Evolutionary conservation across 345 rosid genomes (phyloP), one percentile per base, ranked within the genome.

Genomic region (Arabidopsis suecica): DNA sequence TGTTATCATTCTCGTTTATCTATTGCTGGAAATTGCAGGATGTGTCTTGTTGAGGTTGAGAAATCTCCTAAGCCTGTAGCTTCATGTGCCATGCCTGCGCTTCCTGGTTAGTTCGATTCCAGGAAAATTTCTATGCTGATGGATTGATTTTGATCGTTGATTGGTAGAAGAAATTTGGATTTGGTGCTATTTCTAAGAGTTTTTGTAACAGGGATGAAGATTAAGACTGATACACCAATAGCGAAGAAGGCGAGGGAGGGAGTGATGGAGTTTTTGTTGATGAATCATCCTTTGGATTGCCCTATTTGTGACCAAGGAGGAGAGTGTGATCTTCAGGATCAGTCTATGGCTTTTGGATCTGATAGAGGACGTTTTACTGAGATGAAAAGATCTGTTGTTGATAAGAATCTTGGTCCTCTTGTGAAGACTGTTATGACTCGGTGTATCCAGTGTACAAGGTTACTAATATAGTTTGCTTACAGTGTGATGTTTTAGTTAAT

Each of bases 341-440:
- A 96, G 80, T 93, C 97, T 53, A 96, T 96, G 99, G 99, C 99
- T 60, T 96, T 96, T 78, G 99, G 99, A 48, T 89, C 99, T 56
- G 98, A 96, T 61, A 93, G 98, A 53, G 98, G 98, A 58, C 88
- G 99, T 69, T 95, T 95, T 80, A 90, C 97, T 58, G 99, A 95
- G 74, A 81, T 91, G 86, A 95, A 95, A 82, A 88, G 97, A 80
- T 93, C 99, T 14, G 99, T 95, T 10, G 99, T 95, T 22, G 99
- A 95, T 75, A 95, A 95, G 84, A 95, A 95, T 65, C 97, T 95
- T 37, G 99, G 98, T 61, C 99, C 99, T 60, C 81, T 95, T 80
- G 99, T 95, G 54, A 95, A 95, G 90, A 95, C 99, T 53, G 99
- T 95, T 59, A 93, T 95, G 99, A 95, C 99, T 83, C 89, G 99